Base-by-base conservation (phyloP, 2,329 filamentous ascomycete genomes). In the Metarhizium anisopliae region DNA sequence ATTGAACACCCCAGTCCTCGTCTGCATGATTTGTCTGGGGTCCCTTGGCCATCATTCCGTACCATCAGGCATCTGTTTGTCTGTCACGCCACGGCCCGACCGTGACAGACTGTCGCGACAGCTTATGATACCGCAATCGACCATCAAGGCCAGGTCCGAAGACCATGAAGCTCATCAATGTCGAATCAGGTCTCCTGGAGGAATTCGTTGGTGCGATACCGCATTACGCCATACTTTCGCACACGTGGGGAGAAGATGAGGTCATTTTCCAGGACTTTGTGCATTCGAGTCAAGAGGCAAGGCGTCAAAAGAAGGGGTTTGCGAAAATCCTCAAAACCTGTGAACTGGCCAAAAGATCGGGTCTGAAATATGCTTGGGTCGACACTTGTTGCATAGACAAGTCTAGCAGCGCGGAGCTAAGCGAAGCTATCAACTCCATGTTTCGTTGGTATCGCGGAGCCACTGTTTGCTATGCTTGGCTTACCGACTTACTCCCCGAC, bases 171-270 rank as follows among this genome's bases (percentile, higher is more conserved):
- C 64, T 66, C 56, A 62, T 66, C 47, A 64, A 52, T 55, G 58
- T 60, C 8, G 36, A 52, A 16, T 62, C 61, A 7, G 51, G 60
- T 6, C 43, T 47, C 11, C 49, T 68, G 3, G 57, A 60, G 32
- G 54, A 62, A 6, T 63, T 64, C 51, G 56, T 61, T n/a, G 58
- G 56, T 16, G 25, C 54, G 18, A 51, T 54, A 2, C 62, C 62
- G 8, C 58, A 55, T 0, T 73, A 71, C 52, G 68, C 64, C 11
- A 72, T 72, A 29, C 62, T 73, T 1, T 72, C 69, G 2, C 70
- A 72, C 50, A 70, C 66, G 0, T 72, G 70, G 68, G 63, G 60
- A 8, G 55, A 61, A 1, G 64, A 65, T 1, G 68, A 72, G 51
- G 60, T 70, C 0, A 59, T 58, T 3, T 66, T 66, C 30, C 59